A percentile compares a stretch with the other conserved stretches of the same genome.
Conservation (phyloP, 805 yeast species). For the Ogataea degrootiae region DNA sequence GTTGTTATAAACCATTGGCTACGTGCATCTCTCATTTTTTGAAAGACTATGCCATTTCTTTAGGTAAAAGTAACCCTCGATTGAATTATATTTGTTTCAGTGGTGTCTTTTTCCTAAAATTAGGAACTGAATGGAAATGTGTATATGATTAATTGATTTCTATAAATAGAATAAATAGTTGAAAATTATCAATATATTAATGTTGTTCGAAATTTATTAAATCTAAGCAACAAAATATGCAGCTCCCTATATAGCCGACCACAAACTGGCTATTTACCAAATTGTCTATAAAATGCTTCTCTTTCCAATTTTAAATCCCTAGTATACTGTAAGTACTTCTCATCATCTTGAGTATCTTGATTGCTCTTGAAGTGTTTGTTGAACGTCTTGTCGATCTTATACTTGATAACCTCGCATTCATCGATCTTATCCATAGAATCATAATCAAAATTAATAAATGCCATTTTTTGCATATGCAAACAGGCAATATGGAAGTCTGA, state of each 20-base stretch:
- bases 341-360: conserved; percentile 25
- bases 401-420: conserved; percentile 26
- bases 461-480: conserved; percentile 27
- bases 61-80: conserved; percentile 31
- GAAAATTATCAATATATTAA: neutral
- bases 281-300: conserved; percentile 25
- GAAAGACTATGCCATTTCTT: conserved; percentile 34
- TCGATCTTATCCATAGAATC: conserved; percentile 22
- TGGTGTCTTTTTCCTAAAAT: conserved; percentile 37
- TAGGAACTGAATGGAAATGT: conserved; percentile 14
- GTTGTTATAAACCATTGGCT: conserved; percentile 36
- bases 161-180: neutral
- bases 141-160: conserved; percentile 10
- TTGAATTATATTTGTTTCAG: conserved; percentile 32
- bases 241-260: neutral
- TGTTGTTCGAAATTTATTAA: neutral
- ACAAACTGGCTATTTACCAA: conserved; percentile 17
- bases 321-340: conserved; percentile 19
- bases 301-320: conserved; percentile 25
- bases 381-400: conserved; percentile 26
- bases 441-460: conserved; percentile 30
- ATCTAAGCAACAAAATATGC: neutral
- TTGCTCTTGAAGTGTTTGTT: conserved; percentile 21
- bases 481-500: conserved; percentile 30
- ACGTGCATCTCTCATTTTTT: conserved; percentile 45